Base-by-base conservation (phyloP, 768 basidiomycete species). In the Naganishia onofrii region DNA sequence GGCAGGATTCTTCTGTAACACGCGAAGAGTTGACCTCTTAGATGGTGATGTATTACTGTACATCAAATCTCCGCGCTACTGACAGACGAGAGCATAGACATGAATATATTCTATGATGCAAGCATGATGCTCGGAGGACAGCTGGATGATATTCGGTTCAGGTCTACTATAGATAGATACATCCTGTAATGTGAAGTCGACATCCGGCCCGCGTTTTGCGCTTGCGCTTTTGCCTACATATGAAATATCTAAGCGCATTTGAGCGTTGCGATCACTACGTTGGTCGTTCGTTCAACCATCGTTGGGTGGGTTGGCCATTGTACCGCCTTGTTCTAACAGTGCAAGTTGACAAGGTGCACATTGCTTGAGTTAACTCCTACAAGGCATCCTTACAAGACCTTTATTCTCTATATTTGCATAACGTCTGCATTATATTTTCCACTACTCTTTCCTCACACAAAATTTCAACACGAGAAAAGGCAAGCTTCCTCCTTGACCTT, bases 191-290 rank as follows among this genome's bases (percentile, higher is more conserved):
- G n/a, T n/a, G 36, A 6, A 6, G 36, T 12, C 36, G 6, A 36
- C 15, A 17, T 42, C 42, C 42, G 42, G 42, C 5, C 42, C 42
- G 15, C 42, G 42, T 7, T 15, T n/a, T 42, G 57, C 57, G 57
- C 60, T n/a, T 29, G 60, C 60, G 60, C 60, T 46, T 63, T 63
- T 63, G 42, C 2, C 57, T 26, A 1, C 2, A 31, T n/a, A 58
- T 31, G 57, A 63, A 63, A 42, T 63, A 63, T 63, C 60, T 63
- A 63, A 63, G 60, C 60, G 60, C 60, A n/a, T 23, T 19, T 38
- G 34, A 7, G 12, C 55, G 42, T 8, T n/a, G 57, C 57, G 57
- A 58, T 58, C 57, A 58, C 57, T 36, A 23, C 21, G 31, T 42
- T 26, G 23, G 29, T 44, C 36, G 58, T 60, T 60, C 36, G 42